Conservation (phyloP, 768 basidiomycete species). For the Porpolomopsis calyptriformis region DNA sequence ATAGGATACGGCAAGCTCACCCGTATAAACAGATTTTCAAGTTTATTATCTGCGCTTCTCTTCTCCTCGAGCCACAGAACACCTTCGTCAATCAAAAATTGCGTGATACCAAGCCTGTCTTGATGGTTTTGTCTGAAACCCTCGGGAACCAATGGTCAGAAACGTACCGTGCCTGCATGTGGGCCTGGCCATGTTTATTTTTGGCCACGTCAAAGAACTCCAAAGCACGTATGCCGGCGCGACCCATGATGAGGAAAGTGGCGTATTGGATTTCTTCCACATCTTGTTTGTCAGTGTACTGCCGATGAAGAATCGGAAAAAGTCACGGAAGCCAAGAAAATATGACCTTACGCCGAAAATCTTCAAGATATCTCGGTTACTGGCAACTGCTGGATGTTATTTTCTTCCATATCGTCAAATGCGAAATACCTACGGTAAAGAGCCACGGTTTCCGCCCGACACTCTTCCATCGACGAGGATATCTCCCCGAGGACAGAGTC, state of each 20-base stretch:
- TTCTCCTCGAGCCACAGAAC: constrained; percentile 64
- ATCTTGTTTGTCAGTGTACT: constrained; percentile 62
- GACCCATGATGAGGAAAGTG: constrained; percentile 79
- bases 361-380: constrained; percentile 64
- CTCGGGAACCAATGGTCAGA: constrained; percentile 5
- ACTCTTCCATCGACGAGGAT: constrained; percentile 87
- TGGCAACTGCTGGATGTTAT: constrained; percentile 39
- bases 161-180: constrained; percentile 9
- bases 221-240: constrained; percentile 66
- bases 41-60: constrained; percentile 40
- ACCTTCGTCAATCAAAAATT: constrained; percentile 62
- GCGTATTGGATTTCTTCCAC: constrained; percentile 72
- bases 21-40: constrained; percentile 61
- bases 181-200: constrained; percentile 54
- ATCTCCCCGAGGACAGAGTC: constrained; percentile 78
- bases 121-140: not conserved
- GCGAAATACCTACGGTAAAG: constrained; percentile 49
- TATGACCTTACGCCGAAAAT: constrained; percentile 59
- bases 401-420: constrained; percentile 4
- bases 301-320: not conserved
- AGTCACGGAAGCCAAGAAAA: not conserved
- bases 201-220: constrained; percentile 77
- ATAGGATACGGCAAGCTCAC: constrained; percentile 30
- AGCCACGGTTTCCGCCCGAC: constrained; percentile 82
- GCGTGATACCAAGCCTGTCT: constrained; percentile 67